A percentile compares a stretch with the other conserved stretches of the same genome.
These are phyloP conservation scores for Colletotrichum brevisporum DNA, from an alignment of 2,329 filamentous ascomycete species.

Conservation along the genomic window DNA sequence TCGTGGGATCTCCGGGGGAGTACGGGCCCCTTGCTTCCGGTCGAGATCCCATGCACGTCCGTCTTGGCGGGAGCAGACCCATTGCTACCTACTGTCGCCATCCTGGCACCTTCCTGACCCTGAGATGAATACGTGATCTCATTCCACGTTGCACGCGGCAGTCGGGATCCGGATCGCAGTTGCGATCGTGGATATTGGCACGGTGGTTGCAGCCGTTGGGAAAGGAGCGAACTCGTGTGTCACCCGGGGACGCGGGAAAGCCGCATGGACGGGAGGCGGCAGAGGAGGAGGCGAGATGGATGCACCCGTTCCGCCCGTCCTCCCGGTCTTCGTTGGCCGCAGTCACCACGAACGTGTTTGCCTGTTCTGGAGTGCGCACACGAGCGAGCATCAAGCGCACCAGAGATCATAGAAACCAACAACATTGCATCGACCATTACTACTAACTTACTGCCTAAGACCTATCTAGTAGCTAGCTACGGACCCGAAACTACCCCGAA, in stretches of 20 bases:
- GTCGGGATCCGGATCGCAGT: background rate
- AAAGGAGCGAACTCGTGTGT: no score
- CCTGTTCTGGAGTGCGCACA: no score
- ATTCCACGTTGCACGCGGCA: background rate
- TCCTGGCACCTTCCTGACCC: background rate
- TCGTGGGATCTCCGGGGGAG: constrained; percentile 14
- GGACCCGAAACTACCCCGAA: background rate
- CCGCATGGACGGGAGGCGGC: background rate
- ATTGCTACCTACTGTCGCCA: background rate
- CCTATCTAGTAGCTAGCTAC: constrained; percentile 7
- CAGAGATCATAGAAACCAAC: no score
- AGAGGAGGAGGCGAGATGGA: background rate
- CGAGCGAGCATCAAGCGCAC: no score
- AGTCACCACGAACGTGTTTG: no score
- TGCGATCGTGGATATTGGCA: background rate
- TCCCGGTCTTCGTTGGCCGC: no score
- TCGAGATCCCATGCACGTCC: background rate
- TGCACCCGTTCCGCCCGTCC: no score
- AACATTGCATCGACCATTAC: no score
- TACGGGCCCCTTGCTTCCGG: constrained; percentile 11
- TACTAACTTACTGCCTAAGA: background rate
- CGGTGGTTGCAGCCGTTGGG: no score
- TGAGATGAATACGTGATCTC: background rate
- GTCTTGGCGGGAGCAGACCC: background rate
- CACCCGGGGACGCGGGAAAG: background rate